Evolutionary conservation across 345 rosid species (phyloP).

Genomic region (Sonneratia caseolaris): DNA sequence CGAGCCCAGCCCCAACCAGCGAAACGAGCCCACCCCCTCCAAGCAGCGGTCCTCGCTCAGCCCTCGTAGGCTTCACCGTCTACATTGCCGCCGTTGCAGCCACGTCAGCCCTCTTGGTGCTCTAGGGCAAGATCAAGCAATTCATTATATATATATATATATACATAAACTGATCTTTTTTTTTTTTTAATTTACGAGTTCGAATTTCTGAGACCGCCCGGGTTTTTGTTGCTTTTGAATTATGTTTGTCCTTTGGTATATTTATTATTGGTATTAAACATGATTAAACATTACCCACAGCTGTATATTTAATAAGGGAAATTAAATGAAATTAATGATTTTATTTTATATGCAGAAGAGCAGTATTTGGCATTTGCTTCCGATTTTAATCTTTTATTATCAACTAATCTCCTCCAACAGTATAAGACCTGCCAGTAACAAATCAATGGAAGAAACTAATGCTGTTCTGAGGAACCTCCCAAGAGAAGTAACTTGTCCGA

Average conservation of each 20-base stretch:
- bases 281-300: neutral
- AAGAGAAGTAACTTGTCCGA: neutral
- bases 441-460: too few relatives aligned
- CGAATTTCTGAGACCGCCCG: neutral
- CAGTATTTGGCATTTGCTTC: too few relatives aligned
- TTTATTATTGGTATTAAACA: neutral
- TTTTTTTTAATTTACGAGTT: neutral
- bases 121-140: neutral
- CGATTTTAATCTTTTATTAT: too few relatives aligned
- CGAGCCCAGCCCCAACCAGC: constrained; percentile 41
- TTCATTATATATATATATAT: neutral
- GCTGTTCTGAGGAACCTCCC: neutral
- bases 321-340: neutral
- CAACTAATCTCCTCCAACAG: too few relatives aligned
- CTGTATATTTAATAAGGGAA: neutral
- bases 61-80: constrained; percentile 17
- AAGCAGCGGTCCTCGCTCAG: constrained; percentile 30
- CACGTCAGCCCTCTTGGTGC: neutral
- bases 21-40: constrained; percentile 6
- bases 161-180: neutral
- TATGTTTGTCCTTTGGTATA: neutral
- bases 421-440: too few relatives aligned
- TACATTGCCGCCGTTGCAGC: constrained; percentile 13
- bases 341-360: neutral
- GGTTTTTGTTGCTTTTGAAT: neutral